phyloP scores from a whole-genome alignment of 805 yeast species.

The Spathaspora passalidarum region DNA sequence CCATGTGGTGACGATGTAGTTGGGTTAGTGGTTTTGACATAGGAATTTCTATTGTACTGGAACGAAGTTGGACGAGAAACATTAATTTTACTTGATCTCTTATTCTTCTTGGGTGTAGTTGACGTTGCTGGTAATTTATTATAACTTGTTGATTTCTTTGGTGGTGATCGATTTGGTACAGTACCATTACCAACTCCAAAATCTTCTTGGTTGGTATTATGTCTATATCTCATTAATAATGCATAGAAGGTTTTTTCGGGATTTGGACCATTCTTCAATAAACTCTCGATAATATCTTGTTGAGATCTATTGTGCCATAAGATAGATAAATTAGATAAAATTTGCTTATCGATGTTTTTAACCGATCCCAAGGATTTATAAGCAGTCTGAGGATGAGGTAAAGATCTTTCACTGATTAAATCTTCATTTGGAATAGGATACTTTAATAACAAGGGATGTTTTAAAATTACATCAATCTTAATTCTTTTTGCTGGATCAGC shows the following conservation, averaged over 20 bases:
- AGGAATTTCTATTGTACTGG: slow-evolving; percentile 24
- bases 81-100: slow-evolving; percentile 28
- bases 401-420: slow-evolving; percentile 40
- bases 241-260: slow-evolving; percentile 48
- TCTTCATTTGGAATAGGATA: slow-evolving; percentile 49
- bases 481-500: slow-evolving; percentile 73
- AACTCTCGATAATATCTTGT: slow-evolving; percentile 35
- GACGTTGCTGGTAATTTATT: slow-evolving; percentile 16
- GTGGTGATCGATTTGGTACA: background rate
- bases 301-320: slow-evolving; percentile 55
- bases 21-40: background rate
- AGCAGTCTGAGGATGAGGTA: slow-evolving; percentile 57
- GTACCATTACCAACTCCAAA: slow-evolving; percentile 10
- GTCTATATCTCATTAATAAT: slow-evolving; percentile 42
- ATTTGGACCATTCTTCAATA: slow-evolving; percentile 37
- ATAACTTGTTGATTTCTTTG: slow-evolving; percentile 6
- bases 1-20: slow-evolving; percentile 11
- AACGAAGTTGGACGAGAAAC: slow-evolving; percentile 43
- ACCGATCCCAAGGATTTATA: slow-evolving; percentile 46
- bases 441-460: slow-evolving; percentile 53
- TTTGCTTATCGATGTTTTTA: slow-evolving; percentile 49
- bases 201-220: slow-evolving; percentile 17
- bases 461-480: slow-evolving; percentile 60
- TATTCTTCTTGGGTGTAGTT: slow-evolving; percentile 22
- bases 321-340: slow-evolving; percentile 52